Conservation (phyloP, 495 filamentous ascomycete species). For the Apiosordaria backusii region DNA sequence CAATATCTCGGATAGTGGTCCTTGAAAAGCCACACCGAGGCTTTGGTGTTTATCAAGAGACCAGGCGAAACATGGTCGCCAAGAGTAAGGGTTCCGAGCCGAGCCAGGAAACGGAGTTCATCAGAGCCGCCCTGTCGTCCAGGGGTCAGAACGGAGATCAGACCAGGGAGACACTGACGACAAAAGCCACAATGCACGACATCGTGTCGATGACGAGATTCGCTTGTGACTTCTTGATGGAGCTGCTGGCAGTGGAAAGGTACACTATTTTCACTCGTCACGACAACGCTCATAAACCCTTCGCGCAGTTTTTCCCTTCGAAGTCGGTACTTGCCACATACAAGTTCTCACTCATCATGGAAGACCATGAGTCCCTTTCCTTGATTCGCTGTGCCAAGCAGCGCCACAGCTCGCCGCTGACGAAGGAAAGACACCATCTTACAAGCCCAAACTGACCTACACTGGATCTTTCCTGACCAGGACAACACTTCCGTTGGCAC, state of each 20-base stretch:
- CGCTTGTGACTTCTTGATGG: not conserved
- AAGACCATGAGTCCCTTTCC: not conserved
- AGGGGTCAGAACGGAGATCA: not conserved
- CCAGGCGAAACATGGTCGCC: not conserved
- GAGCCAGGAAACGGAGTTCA: conserved; percentile 5
- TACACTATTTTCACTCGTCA: not conserved
- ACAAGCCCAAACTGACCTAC: not conserved
- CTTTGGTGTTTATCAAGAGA: not conserved
- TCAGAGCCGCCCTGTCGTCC: not conserved
- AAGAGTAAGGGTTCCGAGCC: conserved; percentile 2
- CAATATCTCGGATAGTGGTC: not conserved
- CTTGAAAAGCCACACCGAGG: not conserved
- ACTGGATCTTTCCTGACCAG: not conserved
- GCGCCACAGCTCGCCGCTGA: conserved; percentile 1
- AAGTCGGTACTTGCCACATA: not conserved
- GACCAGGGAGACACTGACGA: not conserved
- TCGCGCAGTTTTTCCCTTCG: not conserved
- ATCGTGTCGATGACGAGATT: not conserved
- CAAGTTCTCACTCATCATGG: not conserved
- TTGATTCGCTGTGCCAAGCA: conserved; percentile 2
- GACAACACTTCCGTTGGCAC: not conserved
- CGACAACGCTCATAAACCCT: not conserved
- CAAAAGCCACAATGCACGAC: conserved; percentile 10
- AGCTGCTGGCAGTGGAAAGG: not conserved
- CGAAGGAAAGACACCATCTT: not conserved